Conservation (phyloP, 192 early-diverging fungal genomes). For the Glomus cerebriforme region DNA sequence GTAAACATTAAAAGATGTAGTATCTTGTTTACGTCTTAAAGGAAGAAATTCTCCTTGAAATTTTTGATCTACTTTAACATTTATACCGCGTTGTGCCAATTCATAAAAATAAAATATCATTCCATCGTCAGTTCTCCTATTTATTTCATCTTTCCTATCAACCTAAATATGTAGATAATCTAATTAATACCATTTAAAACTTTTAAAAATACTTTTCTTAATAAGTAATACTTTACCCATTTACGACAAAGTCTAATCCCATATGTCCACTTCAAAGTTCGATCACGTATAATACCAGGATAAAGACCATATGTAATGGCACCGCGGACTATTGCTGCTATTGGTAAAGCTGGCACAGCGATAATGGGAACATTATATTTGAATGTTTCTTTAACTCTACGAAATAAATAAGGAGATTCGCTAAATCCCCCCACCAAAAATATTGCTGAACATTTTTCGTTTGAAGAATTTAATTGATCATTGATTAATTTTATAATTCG, state of each 20-base stretch:
- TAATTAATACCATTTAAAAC: not conserved
- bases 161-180: not conserved
- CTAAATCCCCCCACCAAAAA: conserved; percentile 63
- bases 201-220: not conserved
- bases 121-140: not conserved
- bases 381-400: conserved; percentile 52
- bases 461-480: conserved; percentile 49
- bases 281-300: not conserved
- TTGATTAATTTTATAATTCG: conserved; percentile 53
- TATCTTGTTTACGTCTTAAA: not conserved
- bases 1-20: conserved; percentile 6
- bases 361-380: conserved; percentile 44
- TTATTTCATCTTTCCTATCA: not conserved
- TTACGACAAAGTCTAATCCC: conserved; percentile 3
- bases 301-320: conserved; percentile 49
- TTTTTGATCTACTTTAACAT: not conserved
- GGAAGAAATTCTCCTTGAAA: not conserved
- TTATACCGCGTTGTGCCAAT: conserved; percentile 11
- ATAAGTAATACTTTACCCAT: not conserved
- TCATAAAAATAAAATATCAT: conserved; percentile 3
- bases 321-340: conserved; percentile 56
- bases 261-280: conserved; percentile 16
- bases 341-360: conserved; percentile 54
- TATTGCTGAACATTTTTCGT: conserved; percentile 45
- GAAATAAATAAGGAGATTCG: conserved; percentile 51